phyloP scores from a whole-genome alignment of 2,329 filamentous ascomycete genomes.

The Penicillium digitatum region DNA sequence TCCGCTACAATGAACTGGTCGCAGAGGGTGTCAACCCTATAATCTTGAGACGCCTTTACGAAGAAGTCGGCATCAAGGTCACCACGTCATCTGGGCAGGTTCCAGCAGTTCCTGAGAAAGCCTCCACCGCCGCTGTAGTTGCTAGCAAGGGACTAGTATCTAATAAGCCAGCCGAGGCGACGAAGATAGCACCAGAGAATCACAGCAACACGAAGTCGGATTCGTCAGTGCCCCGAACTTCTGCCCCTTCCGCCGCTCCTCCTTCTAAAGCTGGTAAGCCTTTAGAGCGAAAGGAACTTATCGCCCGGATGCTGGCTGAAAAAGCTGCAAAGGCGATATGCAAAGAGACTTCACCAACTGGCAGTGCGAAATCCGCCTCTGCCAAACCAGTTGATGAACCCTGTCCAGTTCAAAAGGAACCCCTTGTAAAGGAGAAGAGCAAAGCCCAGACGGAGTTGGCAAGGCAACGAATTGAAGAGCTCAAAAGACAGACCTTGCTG shows the following conservation, averaged over 20 bases:
- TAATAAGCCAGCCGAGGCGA: background rate
- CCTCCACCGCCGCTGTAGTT: background rate
- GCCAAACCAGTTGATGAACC: slow-evolving; percentile 6
- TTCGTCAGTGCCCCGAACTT: background rate
- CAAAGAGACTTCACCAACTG: slow-evolving; percentile 12
- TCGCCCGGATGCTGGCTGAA: slow-evolving; percentile 70
- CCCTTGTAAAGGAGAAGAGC: slow-evolving; percentile 43
- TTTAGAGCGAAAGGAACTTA: slow-evolving; percentile 69
- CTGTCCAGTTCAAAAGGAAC: slow-evolving; percentile 20
- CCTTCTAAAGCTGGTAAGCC: slow-evolving; percentile 36
- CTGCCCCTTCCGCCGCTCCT: slow-evolving; percentile 13
- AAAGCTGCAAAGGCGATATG: slow-evolving; percentile 56
- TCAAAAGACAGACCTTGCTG: slow-evolving; percentile 54
- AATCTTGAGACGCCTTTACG: slow-evolving; percentile 62
- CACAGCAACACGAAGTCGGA: background rate
- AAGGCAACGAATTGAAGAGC: slow-evolving; percentile 72
- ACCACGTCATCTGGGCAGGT: slow-evolving; percentile 13
- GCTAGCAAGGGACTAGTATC: background rate
- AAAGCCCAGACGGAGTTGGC: slow-evolving; percentile 71
- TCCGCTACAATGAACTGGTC: slow-evolving; percentile 69
- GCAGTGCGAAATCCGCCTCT: slow-evolving; percentile 1
- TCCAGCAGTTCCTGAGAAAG: background rate
- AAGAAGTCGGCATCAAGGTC: slow-evolving; percentile 59
- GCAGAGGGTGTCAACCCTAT: slow-evolving; percentile 65
- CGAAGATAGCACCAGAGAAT: background rate